phyloP scores from a whole-genome alignment of 2,329 filamentous ascomycete genomes.

The Apiospora hydei region DNA sequence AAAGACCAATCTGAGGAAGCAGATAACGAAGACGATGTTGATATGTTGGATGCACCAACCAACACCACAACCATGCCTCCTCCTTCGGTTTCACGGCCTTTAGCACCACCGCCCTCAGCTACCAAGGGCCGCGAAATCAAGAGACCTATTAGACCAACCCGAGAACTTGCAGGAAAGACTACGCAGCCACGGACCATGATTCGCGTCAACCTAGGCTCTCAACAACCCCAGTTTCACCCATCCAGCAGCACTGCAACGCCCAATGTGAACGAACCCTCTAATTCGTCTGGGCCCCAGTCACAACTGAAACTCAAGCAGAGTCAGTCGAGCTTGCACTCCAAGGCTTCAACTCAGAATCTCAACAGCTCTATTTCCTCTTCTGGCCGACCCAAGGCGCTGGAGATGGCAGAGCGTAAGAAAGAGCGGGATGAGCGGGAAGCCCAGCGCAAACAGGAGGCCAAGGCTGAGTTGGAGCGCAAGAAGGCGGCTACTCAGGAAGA shows the following conservation, averaged over 20 bases:
- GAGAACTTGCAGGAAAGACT: slow-evolving; percentile 63
- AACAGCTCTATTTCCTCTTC: slow-evolving; percentile 70
- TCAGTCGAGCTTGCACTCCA: slow-evolving; percentile 68
- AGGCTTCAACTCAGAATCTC: slow-evolving; percentile 64
- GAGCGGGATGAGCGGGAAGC: slow-evolving; percentile 85
- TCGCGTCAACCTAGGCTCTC: slow-evolving; percentile 70
- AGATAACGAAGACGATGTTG: slow-evolving; percentile 55
- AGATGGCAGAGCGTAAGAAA: slow-evolving; percentile 80
- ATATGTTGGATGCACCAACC: slow-evolving; percentile 64
- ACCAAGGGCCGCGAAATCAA: slow-evolving; percentile 62
- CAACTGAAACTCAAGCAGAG: slow-evolving; percentile 70
- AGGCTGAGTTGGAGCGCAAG: slow-evolving; percentile 82
- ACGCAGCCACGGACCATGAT: slow-evolving; percentile 77
- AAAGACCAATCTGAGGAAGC: slow-evolving; percentile 44
- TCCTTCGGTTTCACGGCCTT: slow-evolving; percentile 62
- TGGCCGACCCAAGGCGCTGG: slow-evolving; percentile 74
- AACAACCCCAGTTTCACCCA: slow-evolving; percentile 17
- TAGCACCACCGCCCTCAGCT: slow-evolving; percentile 54
- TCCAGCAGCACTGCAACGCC: slow-evolving; percentile 32
- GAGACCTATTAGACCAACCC: slow-evolving; percentile 68
- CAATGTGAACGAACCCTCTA: not conserved
- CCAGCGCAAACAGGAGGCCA: slow-evolving; percentile 81
- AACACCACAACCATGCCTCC: slow-evolving; percentile 56
- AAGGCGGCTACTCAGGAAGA: slow-evolving; percentile 72
- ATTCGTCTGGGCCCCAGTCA: slow-evolving; percentile 43